Evolutionary conservation across 2,329 filamentous ascomycete genomes (phyloP).

Genomic region (Trichophyton mentagrophytes): DNA sequence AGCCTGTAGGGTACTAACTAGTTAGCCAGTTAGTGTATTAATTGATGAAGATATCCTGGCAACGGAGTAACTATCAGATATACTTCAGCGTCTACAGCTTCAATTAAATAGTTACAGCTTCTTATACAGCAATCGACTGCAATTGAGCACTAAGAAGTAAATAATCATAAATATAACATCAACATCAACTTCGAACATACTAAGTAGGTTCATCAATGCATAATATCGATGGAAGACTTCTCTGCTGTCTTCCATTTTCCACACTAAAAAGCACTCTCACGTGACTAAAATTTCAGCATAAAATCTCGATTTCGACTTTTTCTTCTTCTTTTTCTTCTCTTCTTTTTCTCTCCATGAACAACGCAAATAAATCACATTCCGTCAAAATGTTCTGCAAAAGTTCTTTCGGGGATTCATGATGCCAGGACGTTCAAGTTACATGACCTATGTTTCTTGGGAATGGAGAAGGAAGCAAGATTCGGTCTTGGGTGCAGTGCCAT

Average conservation of each 20-base stretch:
- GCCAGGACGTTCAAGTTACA: conserved; percentile 39
- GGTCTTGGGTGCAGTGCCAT: conserved; percentile 49
- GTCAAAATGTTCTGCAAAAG: conserved; percentile 47
- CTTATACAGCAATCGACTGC: too few species aligned
- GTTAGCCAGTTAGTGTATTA: too few species aligned
- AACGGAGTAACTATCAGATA: too few species aligned
- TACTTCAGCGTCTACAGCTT: too few species aligned
- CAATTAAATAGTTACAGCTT: too few species aligned
- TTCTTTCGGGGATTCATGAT: conserved; percentile 38
- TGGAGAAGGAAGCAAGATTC: conserved; percentile 23
- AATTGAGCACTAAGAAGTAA: too few species aligned
- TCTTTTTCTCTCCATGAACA: conserved; percentile 39
- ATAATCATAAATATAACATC: too few species aligned
- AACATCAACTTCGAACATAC: too few species aligned
- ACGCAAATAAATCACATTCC: conserved; percentile 45
- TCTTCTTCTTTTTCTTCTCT: conserved; percentile 19
- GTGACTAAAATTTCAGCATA: not conserved
- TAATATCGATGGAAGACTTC: too few species aligned
- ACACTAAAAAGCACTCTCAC: not conserved
- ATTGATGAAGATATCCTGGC: too few species aligned
- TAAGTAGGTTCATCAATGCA: too few species aligned
- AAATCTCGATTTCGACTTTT: not conserved
- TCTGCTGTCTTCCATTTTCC: not conserved
- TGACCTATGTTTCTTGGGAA: conserved; percentile 18
- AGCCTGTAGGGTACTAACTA: too few species aligned